These are phyloP conservation scores for Sporisorium graminicola DNA, from an alignment of 1,284 basidiomycete species.

Conservation along the genomic window DNA sequence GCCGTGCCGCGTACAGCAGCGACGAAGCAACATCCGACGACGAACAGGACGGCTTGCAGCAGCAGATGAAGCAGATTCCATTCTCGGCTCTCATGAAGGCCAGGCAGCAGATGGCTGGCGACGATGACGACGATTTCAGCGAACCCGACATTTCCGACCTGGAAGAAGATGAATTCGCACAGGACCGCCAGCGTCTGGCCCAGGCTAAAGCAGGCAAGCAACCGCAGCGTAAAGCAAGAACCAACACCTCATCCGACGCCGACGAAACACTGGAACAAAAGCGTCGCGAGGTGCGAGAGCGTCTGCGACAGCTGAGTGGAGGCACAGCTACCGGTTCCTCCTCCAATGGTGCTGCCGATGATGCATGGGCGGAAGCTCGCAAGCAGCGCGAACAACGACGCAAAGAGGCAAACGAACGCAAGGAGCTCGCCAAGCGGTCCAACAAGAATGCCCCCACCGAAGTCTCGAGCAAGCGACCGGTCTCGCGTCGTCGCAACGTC, in stretches of 20 bases:
- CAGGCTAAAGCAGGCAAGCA: conserved; percentile 31
- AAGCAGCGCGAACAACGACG: conserved; percentile 16
- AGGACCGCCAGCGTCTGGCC: conserved; percentile 32
- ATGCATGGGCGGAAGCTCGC: conserved; percentile 19
- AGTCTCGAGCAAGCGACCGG: conserved; percentile 87
- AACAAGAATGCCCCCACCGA: conserved; percentile 92
- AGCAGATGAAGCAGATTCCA: conserved; percentile 56
- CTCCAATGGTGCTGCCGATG: conserved; percentile 2
- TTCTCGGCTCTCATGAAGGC: conserved; percentile 76
- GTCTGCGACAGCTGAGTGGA: conserved; percentile 40
- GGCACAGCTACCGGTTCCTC: conserved; percentile 1
- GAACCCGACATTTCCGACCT: conserved; percentile 42
- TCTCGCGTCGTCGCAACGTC: conserved; percentile 81
- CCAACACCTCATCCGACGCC: neutral
- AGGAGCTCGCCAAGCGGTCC: conserved; percentile 74
- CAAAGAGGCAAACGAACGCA: conserved; percentile 29
- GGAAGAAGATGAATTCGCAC: conserved; percentile 58
- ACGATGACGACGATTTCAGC: conserved; percentile 20
- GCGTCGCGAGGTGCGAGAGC: conserved; percentile 38
- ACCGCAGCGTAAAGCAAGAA: conserved; percentile 12
- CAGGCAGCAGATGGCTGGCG: conserved; percentile 58
- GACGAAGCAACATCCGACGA: conserved; percentile 23
- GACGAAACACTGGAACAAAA: conserved; percentile 40
- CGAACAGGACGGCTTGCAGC: conserved; percentile 21
- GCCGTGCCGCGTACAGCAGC: conserved; percentile 70